phyloP scores from a whole-genome alignment of 2,329 filamentous ascomycete species.

The Botrytis tulipae region DNA sequence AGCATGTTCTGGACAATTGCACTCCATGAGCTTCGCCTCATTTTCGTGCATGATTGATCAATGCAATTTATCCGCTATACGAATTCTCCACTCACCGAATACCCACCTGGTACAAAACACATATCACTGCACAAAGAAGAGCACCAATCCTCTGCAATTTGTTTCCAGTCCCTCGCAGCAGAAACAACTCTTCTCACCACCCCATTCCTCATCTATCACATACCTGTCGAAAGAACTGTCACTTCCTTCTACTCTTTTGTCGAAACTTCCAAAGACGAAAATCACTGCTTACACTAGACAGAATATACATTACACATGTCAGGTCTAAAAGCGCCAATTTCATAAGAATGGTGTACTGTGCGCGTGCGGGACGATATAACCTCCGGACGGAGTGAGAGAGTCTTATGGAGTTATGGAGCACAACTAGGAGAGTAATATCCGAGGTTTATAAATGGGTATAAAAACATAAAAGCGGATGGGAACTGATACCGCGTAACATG shows the following conservation, averaged over 20 bases:
- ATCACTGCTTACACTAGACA: not conserved
- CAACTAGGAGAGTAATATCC: not conserved
- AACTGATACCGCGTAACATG: not conserved
- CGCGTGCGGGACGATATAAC: not conserved
- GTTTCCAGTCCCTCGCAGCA: not conserved
- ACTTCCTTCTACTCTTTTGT: not conserved
- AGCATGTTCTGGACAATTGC: not conserved
- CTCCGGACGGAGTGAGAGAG: not conserved
- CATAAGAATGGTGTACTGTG: not conserved
- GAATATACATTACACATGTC: not conserved
- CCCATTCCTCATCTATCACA: not conserved
- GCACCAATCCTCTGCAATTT: not conserved
- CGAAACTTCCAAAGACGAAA: not conserved
- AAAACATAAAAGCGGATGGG: too few relatives aligned
- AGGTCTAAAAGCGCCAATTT: not conserved
- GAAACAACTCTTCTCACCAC: not conserved
- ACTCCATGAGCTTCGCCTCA: not conserved
- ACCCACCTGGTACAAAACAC: not conserved
- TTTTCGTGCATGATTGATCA: slow-evolving; percentile 3
- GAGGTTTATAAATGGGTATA: not conserved
- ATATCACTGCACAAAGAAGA: not conserved
- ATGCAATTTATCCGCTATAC: not conserved
- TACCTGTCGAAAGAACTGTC: not conserved
- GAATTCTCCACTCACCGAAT: not conserved
- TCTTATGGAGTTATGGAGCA: not conserved